Conservation (phyloP, 768 basidiomycete species). For the Pholiota molesta region DNA sequence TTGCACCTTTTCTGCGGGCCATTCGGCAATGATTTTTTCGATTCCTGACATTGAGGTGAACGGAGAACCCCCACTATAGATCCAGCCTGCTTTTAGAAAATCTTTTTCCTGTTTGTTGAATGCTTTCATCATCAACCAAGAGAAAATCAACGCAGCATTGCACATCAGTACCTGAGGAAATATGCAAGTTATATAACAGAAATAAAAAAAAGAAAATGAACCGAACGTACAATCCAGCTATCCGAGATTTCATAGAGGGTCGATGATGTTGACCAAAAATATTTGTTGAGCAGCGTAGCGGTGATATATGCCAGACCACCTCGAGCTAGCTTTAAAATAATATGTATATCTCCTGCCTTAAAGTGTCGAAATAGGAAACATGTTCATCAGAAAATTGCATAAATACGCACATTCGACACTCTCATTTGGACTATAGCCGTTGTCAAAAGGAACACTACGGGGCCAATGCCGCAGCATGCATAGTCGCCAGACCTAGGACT, state of each 20-base stretch:
- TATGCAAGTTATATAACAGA: not conserved
- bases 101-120: too few species aligned
- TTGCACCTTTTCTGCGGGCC: too few species aligned
- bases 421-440: constrained; percentile 35
- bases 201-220: constrained; percentile 8
- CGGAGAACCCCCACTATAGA: too few species aligned
- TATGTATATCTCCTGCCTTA: constrained; percentile 7
- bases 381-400: not conserved
- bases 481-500: constrained; percentile 57
- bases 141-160: constrained; percentile 33
- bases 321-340: constrained; percentile 25
- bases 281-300: too few species aligned
- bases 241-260: constrained; percentile 26
- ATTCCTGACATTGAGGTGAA: too few species aligned
- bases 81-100: too few species aligned
- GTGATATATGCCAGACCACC: too few species aligned
- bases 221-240: constrained; percentile 41
- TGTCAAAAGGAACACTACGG: constrained; percentile 54
- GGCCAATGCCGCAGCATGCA: constrained; percentile 60
- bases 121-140: not conserved
- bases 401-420: constrained; percentile 20
- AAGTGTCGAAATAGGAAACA: not conserved
- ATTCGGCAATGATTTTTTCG: too few species aligned
- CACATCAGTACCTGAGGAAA: constrained; percentile 31
- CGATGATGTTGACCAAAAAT: constrained; percentile 30